Conservation (phyloP, 2,329 filamentous ascomycete genomes). For the Claviceps africana region DNA sequence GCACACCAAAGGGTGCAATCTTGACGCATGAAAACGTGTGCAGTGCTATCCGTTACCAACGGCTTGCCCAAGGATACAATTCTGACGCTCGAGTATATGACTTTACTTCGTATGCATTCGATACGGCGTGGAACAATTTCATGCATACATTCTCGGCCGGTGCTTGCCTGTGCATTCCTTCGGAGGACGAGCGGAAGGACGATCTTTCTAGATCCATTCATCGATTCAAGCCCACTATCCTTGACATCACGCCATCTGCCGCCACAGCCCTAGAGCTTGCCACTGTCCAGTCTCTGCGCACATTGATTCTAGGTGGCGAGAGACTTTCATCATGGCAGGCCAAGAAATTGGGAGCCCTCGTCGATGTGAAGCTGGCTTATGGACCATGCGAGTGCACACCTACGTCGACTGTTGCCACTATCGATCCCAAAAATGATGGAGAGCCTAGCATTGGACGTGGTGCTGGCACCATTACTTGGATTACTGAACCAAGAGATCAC, state of each 20-base stretch:
- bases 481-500: conserved; percentile 14
- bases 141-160: conserved; percentile 4
- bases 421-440: not conserved
- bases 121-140: conserved; percentile 3
- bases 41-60: conserved; percentile 9
- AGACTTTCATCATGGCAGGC: not conserved
- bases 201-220: conserved; percentile 4
- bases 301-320: conserved; percentile 2
- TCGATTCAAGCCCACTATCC: conserved; percentile 1
- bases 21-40: conserved; percentile 11
- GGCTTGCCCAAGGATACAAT: conserved; percentile 8
- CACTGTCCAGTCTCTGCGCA: conserved; percentile 1
- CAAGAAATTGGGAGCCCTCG: not conserved
- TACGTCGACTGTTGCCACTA: not conserved
- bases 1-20: conserved; percentile 14
- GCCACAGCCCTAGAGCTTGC: not conserved
- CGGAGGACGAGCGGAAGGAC: conserved; percentile 6
- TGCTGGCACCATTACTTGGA: conserved; percentile 11
- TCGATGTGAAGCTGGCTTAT: conserved; percentile 6
- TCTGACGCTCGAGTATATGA: conserved; percentile 8
- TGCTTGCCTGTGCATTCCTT: conserved; percentile 9
- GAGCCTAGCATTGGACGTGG: conserved; percentile 2
- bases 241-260: conserved; percentile 4
- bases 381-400: conserved; percentile 11
- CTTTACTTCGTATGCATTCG: conserved; percentile 6